Evolutionary conservation across 768 basidiomycete species (phyloP).

Genomic region (Nevesoporus exiguus): DNA sequence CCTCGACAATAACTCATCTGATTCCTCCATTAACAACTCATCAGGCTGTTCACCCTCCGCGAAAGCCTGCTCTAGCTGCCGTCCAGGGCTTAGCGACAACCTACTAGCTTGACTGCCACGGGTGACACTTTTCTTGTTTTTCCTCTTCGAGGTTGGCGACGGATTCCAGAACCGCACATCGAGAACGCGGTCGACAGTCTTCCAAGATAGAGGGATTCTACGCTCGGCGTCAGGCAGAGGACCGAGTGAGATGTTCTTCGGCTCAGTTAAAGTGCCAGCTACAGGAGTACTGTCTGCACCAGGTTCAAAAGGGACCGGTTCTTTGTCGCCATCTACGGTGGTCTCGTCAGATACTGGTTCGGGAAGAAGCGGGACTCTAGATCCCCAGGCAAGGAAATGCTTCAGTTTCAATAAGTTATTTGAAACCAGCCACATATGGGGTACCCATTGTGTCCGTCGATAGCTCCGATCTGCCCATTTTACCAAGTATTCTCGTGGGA

Average conservation of each 20-base stretch:
- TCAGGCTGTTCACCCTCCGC: constrained; percentile 64
- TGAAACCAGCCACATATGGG: constrained; percentile 84
- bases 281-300: constrained; percentile 36
- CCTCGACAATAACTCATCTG: constrained; percentile 49
- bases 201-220: constrained; percentile 78
- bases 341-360: constrained; percentile 35
- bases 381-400: constrained; percentile 69
- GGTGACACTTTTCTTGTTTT: constrained; percentile 19
- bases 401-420: constrained; percentile 65
- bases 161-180: constrained; percentile 70
- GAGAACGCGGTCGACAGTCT: constrained; percentile 87
- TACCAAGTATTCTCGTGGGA: constrained; percentile 91
- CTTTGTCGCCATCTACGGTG: constrained; percentile 28
- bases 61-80: constrained; percentile 39
- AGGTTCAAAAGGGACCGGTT: constrained; percentile 39
- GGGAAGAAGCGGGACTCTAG: constrained; percentile 62
- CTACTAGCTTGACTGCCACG: constrained; percentile 31
- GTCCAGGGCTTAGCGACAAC: constrained; percentile 15
- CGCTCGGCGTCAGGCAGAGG: constrained; percentile 67
- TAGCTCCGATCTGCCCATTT: constrained; percentile 86
- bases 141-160: constrained; percentile 7
- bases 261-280: constrained; percentile 29
- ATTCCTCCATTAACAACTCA: constrained; percentile 48
- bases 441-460: constrained; percentile 81
- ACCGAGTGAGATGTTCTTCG: constrained; percentile 27